These are phyloP conservation scores for Marchantia polymorpha DNA, from an alignment of 225 moss, liverwort and hornwort genomes.

Conservation along the genomic window DNA sequence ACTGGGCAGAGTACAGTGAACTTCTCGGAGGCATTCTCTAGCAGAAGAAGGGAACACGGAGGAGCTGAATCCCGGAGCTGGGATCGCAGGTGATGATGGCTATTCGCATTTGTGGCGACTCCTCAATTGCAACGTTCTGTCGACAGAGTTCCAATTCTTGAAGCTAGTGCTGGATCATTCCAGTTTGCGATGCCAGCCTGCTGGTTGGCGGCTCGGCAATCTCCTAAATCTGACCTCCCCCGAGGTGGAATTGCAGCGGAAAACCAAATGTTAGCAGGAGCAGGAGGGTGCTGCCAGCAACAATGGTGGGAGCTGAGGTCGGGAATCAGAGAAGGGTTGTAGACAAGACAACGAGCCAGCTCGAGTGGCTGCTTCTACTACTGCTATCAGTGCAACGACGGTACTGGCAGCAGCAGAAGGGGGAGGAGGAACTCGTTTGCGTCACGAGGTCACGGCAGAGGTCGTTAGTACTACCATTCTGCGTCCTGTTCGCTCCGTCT, in stretches of 20 bases:
- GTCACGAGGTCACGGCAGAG: neutral
- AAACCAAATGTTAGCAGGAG: neutral
- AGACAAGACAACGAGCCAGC: neutral
- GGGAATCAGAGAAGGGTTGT: neutral
- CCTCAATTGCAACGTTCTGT: too few relatives aligned
- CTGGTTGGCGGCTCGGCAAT: neutral
- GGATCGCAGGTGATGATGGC: neutral
- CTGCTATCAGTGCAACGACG: neutral
- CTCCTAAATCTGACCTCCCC: neutral
- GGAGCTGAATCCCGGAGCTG: neutral
- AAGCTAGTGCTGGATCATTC: neutral
- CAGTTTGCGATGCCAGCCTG: neutral
- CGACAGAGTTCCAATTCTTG: neutral
- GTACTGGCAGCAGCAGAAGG: neutral
- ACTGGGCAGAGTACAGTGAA: too few relatives aligned
- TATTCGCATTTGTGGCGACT: too few relatives aligned
- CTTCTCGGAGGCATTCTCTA: too few relatives aligned
- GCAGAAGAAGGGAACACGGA: too few relatives aligned
- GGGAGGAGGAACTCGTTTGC: neutral
- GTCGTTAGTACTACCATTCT: conserved; percentile 9
- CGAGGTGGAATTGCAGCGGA: neutral
- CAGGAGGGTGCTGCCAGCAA: conserved; percentile 1
- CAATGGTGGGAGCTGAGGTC: neutral
- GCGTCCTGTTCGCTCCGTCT: neutral
- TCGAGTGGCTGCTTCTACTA: too few relatives aligned